Conservation (phyloP, 148 eudicot species). For the Mesembryanthemum crystallinum region DNA sequence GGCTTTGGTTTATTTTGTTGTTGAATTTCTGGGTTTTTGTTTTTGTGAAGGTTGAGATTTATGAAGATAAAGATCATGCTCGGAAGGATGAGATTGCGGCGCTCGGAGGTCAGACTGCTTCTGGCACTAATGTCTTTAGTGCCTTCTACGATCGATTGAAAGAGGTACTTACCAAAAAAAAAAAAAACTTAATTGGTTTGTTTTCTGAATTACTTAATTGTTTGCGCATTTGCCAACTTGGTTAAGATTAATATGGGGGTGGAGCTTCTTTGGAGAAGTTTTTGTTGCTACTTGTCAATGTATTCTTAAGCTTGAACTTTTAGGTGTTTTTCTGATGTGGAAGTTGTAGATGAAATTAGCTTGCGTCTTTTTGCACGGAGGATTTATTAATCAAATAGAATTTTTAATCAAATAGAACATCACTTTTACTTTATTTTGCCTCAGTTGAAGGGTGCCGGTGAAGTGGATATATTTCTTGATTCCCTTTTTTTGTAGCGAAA, state of each 20-base stretch:
- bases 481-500: too few relatives aligned
- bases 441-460: too few relatives aligned
- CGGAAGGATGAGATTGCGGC: slow-evolving; percentile 98
- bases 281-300: not conserved
- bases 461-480: too few relatives aligned
- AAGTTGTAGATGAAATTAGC: not conserved
- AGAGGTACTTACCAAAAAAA: slow-evolving; percentile 83
- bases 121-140: slow-evolving; percentile 87
- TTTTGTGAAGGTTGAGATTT: slow-evolving; percentile 59
- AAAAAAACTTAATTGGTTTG: too few relatives aligned
- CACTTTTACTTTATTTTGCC: too few relatives aligned
- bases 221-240: not conserved
- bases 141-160: slow-evolving; percentile 91
- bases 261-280: not conserved
- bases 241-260: too few relatives aligned
- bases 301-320: not conserved
- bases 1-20: not conserved
- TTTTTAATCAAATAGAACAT: too few relatives aligned
- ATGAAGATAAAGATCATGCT: slow-evolving; percentile 81
- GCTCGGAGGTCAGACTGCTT: slow-evolving; percentile 84
- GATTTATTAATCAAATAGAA: too few relatives aligned
- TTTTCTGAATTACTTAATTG: too few relatives aligned
- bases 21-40: not conserved
- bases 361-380: too few relatives aligned
- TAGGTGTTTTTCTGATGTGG: not conserved